Evolutionary conservation across 331 rosid genomes (phyloP), one percentile per base, ranked within the genome.

Genomic region (Phaseolus coccineus): DNA sequence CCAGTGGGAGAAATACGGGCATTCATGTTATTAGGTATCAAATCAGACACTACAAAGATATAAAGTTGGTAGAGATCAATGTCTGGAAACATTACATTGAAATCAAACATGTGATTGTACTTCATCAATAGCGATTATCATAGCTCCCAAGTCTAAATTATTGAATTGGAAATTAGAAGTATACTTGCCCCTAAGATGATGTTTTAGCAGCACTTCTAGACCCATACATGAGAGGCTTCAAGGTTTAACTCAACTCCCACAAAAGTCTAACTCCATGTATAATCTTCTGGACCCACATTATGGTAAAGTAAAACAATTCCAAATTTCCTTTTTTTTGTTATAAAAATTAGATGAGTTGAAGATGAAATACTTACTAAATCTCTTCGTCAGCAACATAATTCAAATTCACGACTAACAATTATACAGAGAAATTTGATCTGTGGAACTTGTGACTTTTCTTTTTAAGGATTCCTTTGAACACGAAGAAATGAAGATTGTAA

Each of bases 161-260:
- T 56, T 74, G 56, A 39, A 73, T 42, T 62, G 4, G 46, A 68
- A 67, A 46, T 47, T 13, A 24, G 3, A 74, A 57, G 44, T 27
- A 74, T 66, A 46, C 62, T 24, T 35, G 40, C 31, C 58, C 66
- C 58, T 25, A 68, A 67, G 73, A 66, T 57, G 69, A 57, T 80
- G 40, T 22, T 40, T 80, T 63, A 51, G 79, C 44, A 11, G 66
- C 42, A 3, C 22, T 16, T 8, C 24, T 63, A 63, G 72, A 47
- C 71, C 73, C 74, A 65, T 37, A 15, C 53, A 30, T 14, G 58
- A 5, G 50, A 63, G 44, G 63, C 61, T 44, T 46, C 55, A 46
- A 16, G 61, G 28, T 59, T 61, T 30, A 59, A 46, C 24, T 59
- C 35, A 25, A 25, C 71, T 27, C 22, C 13, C 4, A 44, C 11